Evolutionary conservation across 2,329 filamentous ascomycete genomes (phyloP).

Genomic region (Torrubiella hemipterigena): DNA sequence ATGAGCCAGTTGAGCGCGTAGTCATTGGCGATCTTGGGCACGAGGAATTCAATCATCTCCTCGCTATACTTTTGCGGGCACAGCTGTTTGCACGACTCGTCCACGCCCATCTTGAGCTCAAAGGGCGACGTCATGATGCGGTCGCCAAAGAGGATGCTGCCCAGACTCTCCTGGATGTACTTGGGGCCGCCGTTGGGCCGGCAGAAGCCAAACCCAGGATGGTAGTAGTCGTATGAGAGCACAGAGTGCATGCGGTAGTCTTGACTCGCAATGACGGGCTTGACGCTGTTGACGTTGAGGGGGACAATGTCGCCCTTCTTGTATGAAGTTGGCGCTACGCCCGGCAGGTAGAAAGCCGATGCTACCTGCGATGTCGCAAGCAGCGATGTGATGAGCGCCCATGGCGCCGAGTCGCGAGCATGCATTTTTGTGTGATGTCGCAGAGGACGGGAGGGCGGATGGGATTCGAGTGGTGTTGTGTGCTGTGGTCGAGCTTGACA

Average conservation of each 20-base stretch:
- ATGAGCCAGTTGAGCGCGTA: conserved; percentile 95
- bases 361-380: conserved; percentile 40
- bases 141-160: conserved; percentile 95
- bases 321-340: conserved; percentile 90
- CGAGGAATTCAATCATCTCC: conserved; percentile 65
- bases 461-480: conserved; percentile 3
- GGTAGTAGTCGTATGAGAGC: conserved; percentile 93
- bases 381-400: conserved; percentile 37
- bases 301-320: conserved; percentile 67
- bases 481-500: too few species aligned
- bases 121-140: conserved; percentile 96
- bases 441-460: conserved; percentile 2
- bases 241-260: conserved; percentile 84
- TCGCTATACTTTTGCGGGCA: conserved; percentile 57
- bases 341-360: conserved; percentile 87
- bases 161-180: conserved; percentile 68
- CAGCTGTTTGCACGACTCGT: conserved; percentile 76
- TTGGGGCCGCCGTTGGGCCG: conserved; percentile 63
- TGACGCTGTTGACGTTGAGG: conserved; percentile 85
- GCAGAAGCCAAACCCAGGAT: conserved; percentile 80
- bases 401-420: too few species aligned
- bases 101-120: conserved; percentile 71
- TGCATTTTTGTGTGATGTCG: conserved; percentile 19
- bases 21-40: conserved; percentile 66
- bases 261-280: conserved; percentile 63